Percentiles rank a stretch among this genome's conserved stretches.
These are phyloP conservation scores for Deakozyma indianensis DNA, from an alignment of 805 yeast genomes.

Conservation along the genomic window DNA sequence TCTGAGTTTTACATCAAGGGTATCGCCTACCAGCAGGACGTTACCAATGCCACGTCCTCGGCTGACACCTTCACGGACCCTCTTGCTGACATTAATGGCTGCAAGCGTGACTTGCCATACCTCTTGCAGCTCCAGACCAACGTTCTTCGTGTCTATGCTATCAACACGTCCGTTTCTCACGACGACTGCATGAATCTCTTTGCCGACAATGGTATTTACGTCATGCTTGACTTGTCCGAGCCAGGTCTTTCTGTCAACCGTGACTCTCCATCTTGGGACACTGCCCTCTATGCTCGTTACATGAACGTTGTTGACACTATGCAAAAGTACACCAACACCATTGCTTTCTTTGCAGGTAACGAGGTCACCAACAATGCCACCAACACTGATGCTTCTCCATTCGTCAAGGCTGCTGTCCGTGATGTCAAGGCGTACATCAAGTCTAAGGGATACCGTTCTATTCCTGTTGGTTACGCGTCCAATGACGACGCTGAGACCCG, in stretches of 20 bases:
- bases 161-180: constrained; percentile 60
- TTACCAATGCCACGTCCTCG: constrained; percentile 24
- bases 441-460: constrained; percentile 48
- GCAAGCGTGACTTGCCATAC: constrained; percentile 76
- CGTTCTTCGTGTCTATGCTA: constrained; percentile 73
- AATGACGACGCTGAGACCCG: constrained; percentile 80
- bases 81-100: constrained; percentile 50
- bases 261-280: constrained; percentile 64
- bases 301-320: constrained; percentile 69
- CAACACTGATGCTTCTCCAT: constrained; percentile 83
- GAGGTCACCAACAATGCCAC: constrained; percentile 78
- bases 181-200: constrained; percentile 63
- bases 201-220: constrained; percentile 79
- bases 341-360: constrained; percentile 96
- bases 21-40: constrained; percentile 70
- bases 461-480: constrained; percentile 91
- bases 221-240: constrained; percentile 78
- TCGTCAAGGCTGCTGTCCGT: constrained; percentile 91
- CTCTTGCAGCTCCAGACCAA: constrained; percentile 56
- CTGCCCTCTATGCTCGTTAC: constrained; percentile 60
- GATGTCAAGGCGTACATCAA: constrained; percentile 69
- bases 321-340: constrained; percentile 60
- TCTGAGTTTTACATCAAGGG: constrained; percentile 81
- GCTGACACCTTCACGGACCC: constrained; percentile 58
- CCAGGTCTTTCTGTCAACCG: constrained; percentile 70